Percentiles rank a stretch among this genome's conserved stretches.
Conservation (phyloP, 805 yeast species). For the Phaffomyces opuntiae region DNA sequence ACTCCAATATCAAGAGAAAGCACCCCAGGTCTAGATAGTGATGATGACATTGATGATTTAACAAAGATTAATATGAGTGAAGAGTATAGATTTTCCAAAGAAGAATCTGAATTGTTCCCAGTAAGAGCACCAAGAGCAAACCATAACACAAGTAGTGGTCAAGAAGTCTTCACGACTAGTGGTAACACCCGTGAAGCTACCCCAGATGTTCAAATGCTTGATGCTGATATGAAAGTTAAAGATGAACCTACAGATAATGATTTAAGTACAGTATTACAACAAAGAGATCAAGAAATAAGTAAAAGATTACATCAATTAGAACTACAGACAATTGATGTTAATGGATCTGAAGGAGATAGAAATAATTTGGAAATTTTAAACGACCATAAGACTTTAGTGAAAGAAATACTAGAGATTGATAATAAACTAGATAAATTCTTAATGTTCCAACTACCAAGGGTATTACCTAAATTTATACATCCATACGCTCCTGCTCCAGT, state of each 20-base stretch:
- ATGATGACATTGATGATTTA: constrained; percentile 32
- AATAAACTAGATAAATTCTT: constrained; percentile 28
- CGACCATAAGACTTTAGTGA: constrained; percentile 33
- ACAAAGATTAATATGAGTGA: constrained; percentile 58
- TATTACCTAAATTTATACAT: constrained; percentile 28
- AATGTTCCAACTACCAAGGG: constrained; percentile 33
- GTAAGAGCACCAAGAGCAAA: constrained; percentile 57
- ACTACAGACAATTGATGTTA: constrained; percentile 21
- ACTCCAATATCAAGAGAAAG: constrained; percentile 10
- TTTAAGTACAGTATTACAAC: constrained; percentile 13
- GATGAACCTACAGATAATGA: constrained; percentile 15
- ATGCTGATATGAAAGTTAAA: constrained; percentile 10
- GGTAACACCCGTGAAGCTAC: constrained; percentile 19
- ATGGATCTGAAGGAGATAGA: constrained; percentile 30
- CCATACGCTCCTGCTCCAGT: constrained; percentile 3
- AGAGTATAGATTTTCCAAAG: constrained; percentile 39
- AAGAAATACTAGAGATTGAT: constrained; percentile 22
- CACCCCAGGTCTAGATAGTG: constrained; percentile 26
- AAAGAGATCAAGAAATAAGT: constrained; percentile 23
- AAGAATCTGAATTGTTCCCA: constrained; percentile 58
- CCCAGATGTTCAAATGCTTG: not conserved
- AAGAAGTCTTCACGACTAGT: not conserved
- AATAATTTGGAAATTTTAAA: constrained; percentile 20
- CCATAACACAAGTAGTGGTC: constrained; percentile 19
- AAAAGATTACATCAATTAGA: constrained; percentile 24